Percentiles rank a stretch among this genome's conserved stretches.
These are phyloP conservation scores for Candida incommunis DNA, from an alignment of 805 yeast species.

Conservation along the genomic window DNA sequence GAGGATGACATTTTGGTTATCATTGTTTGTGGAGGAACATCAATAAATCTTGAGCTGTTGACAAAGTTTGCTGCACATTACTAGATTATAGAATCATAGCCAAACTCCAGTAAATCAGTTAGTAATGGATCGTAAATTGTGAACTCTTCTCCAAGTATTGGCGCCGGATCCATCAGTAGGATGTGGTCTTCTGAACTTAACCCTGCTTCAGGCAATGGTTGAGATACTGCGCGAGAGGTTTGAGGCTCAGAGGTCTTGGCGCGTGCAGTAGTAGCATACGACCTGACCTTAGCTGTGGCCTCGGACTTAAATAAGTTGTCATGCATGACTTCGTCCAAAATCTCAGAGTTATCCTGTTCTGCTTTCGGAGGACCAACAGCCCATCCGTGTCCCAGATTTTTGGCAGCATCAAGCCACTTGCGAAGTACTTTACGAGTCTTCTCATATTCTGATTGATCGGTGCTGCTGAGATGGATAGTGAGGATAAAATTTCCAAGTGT, in stretches of 20 bases:
- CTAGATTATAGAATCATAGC: background rate
- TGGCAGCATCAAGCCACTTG: background rate
- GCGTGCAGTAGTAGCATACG: background rate
- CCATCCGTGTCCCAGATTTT: background rate
- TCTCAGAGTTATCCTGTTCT: background rate
- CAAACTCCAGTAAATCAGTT: too few species aligned
- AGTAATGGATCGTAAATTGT: too few species aligned
- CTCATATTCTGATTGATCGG: background rate
- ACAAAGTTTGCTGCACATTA: background rate
- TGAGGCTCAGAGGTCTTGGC: too few species aligned
- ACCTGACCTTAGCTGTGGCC: background rate
- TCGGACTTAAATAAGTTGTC: background rate
- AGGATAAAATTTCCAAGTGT: constrained; percentile 19
- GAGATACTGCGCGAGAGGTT: too few species aligned
- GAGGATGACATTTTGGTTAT: constrained; percentile 8
- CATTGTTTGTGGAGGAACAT: constrained; percentile 12
- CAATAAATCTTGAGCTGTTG: background rate
- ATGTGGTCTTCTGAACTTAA: too few species aligned
- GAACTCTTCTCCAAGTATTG: too few species aligned
- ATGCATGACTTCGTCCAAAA: background rate
- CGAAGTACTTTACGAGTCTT: background rate
- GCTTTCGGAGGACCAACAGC: background rate
- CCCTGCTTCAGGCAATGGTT: too few species aligned
- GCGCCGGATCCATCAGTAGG: too few species aligned
- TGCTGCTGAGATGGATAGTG: background rate